Evolutionary conservation across 2,329 filamentous ascomycete genomes (phyloP).

Genomic region (Pyricularia grisea): DNA sequence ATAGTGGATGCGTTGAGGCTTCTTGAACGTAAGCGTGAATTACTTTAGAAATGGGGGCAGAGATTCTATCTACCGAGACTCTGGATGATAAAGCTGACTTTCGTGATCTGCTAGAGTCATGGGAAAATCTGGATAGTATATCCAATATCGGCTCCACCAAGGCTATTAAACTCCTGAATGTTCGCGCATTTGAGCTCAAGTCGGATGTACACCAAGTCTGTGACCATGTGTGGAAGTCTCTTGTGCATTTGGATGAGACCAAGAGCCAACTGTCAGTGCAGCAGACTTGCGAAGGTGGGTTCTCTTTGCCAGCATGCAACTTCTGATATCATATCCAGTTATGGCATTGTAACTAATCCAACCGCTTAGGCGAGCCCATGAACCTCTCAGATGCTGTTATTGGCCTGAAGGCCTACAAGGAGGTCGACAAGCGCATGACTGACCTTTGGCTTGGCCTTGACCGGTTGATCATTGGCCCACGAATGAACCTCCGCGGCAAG

Average conservation of each 20-base stretch:
- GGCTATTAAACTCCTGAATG: slow-evolving; percentile 54
- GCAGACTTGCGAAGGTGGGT: slow-evolving; percentile 37
- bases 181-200: slow-evolving; percentile 57
- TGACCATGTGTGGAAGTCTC: slow-evolving; percentile 58
- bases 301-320: not conserved
- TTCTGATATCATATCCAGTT: not conserved
- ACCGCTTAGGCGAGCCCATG: slow-evolving; percentile 36
- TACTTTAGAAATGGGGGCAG: not conserved
- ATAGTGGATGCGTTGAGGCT: slow-evolving; percentile 47
- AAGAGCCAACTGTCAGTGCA: slow-evolving; percentile 46
- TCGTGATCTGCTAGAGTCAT: slow-evolving; percentile 33
- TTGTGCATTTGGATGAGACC: slow-evolving; percentile 54
- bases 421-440: slow-evolving; percentile 49
- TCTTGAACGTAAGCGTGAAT: slow-evolving; percentile 39
- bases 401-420: slow-evolving; percentile 49
- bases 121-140: slow-evolving; percentile 48
- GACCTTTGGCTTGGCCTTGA: slow-evolving; percentile 56
- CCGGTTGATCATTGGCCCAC: slow-evolving; percentile 48
- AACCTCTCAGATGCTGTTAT: slow-evolving; percentile 43
- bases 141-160: slow-evolving; percentile 52
- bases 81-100: not conserved
- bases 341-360: not conserved
- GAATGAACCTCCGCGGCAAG: slow-evolving; percentile 35
- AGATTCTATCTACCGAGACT: not conserved
- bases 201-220: slow-evolving; percentile 57